Evolutionary conservation across 2,329 filamentous ascomycete genomes (phyloP).

Genomic region (Chrysosporium queenslandicum): DNA sequence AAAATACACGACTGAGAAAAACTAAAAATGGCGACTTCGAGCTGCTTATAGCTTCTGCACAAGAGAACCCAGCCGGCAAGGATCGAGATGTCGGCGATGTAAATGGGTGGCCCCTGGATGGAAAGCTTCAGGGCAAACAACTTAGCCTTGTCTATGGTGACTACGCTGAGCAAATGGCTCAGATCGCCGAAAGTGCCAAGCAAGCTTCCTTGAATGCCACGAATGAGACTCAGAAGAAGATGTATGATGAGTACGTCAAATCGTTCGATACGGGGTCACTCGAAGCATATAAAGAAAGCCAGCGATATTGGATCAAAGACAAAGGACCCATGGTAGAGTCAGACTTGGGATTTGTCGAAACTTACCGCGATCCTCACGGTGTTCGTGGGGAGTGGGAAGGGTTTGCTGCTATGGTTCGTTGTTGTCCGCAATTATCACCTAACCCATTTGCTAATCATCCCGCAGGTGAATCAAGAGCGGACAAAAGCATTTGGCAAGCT

Average conservation of each 20-base stretch:
- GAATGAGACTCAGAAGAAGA: slow-evolving; percentile 63
- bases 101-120: slow-evolving; percentile 52
- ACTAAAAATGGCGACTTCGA: slow-evolving; percentile 55
- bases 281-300: slow-evolving; percentile 67
- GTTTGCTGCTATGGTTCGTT: slow-evolving; percentile 54
- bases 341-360: slow-evolving; percentile 77
- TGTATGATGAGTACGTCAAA: slow-evolving; percentile 63
- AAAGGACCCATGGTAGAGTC: slow-evolving; percentile 70
- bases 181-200: slow-evolving; percentile 55
- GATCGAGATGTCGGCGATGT: slow-evolving; percentile 62
- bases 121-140: slow-evolving; percentile 54
- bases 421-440: not conserved
- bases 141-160: slow-evolving; percentile 67
- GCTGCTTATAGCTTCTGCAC: slow-evolving; percentile 62
- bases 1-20: slow-evolving; percentile 69
- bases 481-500: slow-evolving; percentile 79
- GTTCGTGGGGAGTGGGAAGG: slow-evolving; percentile 78
- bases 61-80: slow-evolving; percentile 48
- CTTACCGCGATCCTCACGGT: slow-evolving; percentile 72
- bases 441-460: slow-evolving; percentile 26
- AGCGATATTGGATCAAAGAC: slow-evolving; percentile 72
- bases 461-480: slow-evolving; percentile 68
- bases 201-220: slow-evolving; percentile 59
- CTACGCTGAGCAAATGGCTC: slow-evolving; percentile 59
- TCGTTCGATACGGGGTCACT: slow-evolving; percentile 67